A percentile compares a stretch with the other conserved stretches of the same genome.
phyloP scores from a whole-genome alignment of 2,329 filamentous ascomycete genomes.

The Colletotrichum echinochloae region DNA sequence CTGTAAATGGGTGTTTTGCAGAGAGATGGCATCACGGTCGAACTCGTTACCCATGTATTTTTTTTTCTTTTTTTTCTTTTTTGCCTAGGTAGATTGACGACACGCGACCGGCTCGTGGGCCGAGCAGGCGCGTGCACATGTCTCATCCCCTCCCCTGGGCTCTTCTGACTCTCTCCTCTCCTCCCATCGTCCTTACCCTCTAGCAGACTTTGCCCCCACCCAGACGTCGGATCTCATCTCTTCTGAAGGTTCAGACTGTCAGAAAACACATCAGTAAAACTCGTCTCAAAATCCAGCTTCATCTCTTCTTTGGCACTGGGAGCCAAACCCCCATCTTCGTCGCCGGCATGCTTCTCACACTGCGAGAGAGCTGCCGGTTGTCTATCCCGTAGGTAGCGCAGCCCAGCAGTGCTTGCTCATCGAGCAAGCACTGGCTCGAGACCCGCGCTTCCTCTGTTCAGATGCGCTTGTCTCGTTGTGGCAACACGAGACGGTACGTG shows the following conservation, averaged over 20 bases:
- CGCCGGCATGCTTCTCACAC: background rate
- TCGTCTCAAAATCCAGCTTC: constrained; percentile 34
- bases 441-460: background rate
- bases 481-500: constrained; percentile 35
- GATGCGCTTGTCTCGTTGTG: background rate
- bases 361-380: too few relatives aligned
- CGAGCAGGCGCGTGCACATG: background rate
- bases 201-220: background rate
- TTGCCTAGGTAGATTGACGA: background rate
- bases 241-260: constrained; percentile 26
- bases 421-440: constrained; percentile 20
- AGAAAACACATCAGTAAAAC: constrained; percentile 30
- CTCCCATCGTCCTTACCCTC: background rate
- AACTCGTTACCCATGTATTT: background rate
- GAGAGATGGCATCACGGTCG: background rate
- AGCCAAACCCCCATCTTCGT: background rate
- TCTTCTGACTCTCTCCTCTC: background rate
- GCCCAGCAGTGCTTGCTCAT: constrained; percentile 7
- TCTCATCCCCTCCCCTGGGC: background rate
- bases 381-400: too few relatives aligned
- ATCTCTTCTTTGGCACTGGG: background rate
- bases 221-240: constrained; percentile 20
- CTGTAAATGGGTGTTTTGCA: background rate
- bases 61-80: background rate
- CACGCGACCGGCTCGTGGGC: background rate